Conservation (phyloP, 768 basidiomycete genomes). For the Wakefieldia striispora region DNA sequence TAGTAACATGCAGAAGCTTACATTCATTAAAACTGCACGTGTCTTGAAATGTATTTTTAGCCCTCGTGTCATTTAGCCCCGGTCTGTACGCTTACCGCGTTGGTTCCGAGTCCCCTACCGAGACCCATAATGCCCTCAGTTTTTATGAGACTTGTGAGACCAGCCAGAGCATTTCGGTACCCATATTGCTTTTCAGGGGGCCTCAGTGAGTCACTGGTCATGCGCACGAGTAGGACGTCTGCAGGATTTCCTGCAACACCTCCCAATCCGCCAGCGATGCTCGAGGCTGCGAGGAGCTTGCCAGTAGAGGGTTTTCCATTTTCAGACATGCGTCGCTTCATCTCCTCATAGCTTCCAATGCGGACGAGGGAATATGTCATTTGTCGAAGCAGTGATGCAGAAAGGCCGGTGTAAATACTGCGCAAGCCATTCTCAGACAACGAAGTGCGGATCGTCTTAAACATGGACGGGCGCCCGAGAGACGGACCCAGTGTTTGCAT, state of each 20-base stretch:
- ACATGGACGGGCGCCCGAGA: conserved; percentile 58
- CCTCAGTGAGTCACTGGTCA: conserved; percentile 83
- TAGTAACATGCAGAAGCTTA: conserved; percentile 31
- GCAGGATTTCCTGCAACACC: conserved; percentile 81
- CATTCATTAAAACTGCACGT: conserved; percentile 75
- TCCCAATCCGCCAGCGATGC: conserved; percentile 75
- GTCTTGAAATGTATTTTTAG: conserved; percentile 33
- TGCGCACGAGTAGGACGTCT: conserved; percentile 78
- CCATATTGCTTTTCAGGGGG: conserved; percentile 71
- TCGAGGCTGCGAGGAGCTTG: conserved; percentile 61
- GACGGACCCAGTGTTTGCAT: conserved; percentile 71
- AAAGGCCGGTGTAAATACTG: conserved; percentile 78
- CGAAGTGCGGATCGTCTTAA: conserved; percentile 62
- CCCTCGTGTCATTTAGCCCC: background rate
- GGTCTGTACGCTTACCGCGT: conserved; percentile 49
- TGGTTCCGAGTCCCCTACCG: conserved; percentile 73
- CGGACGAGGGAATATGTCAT: conserved; percentile 91
- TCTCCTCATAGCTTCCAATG: conserved; percentile 76
- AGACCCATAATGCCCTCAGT: conserved; percentile 72
- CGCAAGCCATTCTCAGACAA: conserved; percentile 65
- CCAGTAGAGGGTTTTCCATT: conserved; percentile 50
- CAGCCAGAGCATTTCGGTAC: conserved; percentile 77
- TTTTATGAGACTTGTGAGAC: conserved; percentile 60
- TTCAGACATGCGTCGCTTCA: conserved; percentile 56
- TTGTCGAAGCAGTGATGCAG: conserved; percentile 81